Evolutionary conservation across 306 rosid genomes (phyloP), one percentile per base, ranked within the genome.

Genomic region (Hippophae tibetana): DNA sequence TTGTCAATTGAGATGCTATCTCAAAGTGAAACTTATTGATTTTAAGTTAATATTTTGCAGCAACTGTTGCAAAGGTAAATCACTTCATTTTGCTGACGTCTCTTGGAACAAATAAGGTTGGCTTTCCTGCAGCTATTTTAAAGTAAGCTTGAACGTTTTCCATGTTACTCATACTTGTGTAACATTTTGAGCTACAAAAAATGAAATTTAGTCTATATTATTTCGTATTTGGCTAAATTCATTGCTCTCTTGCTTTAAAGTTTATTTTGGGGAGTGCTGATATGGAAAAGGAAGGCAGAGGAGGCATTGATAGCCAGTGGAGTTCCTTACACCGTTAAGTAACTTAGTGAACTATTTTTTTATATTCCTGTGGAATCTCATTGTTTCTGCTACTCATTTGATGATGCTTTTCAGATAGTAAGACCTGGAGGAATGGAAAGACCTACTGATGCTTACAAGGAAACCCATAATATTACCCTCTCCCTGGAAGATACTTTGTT

Each of bases 371-470:
- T n/a, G 38, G 49, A 26, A 14, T 63, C 58, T 56, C 43, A 47
- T 23, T 54, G 56, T 47, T 66, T 57, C 52, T n/a, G 13, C 10
- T 60, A 64, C 64, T 62, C 40, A 51, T 18, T 27, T 58, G 41
- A 65, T 65, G 63, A n/a, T 58, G 40, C 74, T 69, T 44, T 75
- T 73, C 95, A 92, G 98, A 87, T 92, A 66, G 96, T 92, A 79
- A 85, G 98, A 76, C 98, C 98, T 7, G 98, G 98, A 45, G 98
- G 98, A 56, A 87, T 92, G 98, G 98, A 92, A 73, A 72, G 98
- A 61, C 98, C 98, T 18, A 92, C 98, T n/a, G 98, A 92, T 75
- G 63, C 96, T 44, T 92, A 65, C 93, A 92, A 87, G 86, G 93
- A 87, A 72, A 92, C 98, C 61, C 98, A 92, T 73, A 92, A 92